Conservation (phyloP, 768 basidiomycete genomes). For the Suillus bovinus region DNA sequence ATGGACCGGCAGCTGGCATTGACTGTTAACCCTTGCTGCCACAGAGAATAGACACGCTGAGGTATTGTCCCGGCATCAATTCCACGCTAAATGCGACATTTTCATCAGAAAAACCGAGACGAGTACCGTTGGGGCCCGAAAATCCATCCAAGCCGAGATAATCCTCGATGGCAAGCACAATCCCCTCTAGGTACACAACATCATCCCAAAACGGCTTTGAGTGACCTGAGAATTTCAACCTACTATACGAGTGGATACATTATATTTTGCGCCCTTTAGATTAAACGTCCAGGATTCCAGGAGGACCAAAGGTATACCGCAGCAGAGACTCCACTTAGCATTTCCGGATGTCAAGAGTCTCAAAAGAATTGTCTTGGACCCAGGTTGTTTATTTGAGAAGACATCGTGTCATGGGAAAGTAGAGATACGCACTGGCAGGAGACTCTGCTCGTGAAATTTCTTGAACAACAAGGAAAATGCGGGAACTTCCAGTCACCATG, state of each 20-base stretch:
- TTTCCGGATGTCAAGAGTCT: slow-evolving; percentile 15
- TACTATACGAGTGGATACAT: slow-evolving; percentile 14
- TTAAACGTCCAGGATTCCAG: slow-evolving; percentile 14
- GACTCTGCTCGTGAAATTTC: slow-evolving; percentile 9
- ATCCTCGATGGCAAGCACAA: not conserved
- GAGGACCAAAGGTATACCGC: slow-evolving; percentile 13
- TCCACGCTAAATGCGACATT: not conserved
- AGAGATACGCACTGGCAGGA: slow-evolving; percentile 6
- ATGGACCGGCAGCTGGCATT: slow-evolving; percentile 1
- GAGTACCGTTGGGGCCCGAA: not conserved
- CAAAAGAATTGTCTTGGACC: slow-evolving; percentile 17
- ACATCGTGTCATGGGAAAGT: not conserved
- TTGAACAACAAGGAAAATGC: slow-evolving; percentile 4
- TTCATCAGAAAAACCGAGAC: slow-evolving; percentile 7
- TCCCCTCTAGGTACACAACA: slow-evolving; percentile 2
- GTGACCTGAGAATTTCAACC: not conserved
- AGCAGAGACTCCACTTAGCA: slow-evolving; percentile 18
- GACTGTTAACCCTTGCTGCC: slow-evolving; percentile 10
- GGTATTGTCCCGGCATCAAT: not conserved
- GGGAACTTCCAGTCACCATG: no score
- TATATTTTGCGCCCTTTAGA: slow-evolving; percentile 22
- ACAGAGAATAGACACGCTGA: not conserved
- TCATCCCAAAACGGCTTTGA: not conserved
- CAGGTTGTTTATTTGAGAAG: not conserved
- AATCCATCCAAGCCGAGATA: slow-evolving; percentile 3